Conservation (phyloP, 129 eudicot species). For the Centrapalus pauciflorus region DNA sequence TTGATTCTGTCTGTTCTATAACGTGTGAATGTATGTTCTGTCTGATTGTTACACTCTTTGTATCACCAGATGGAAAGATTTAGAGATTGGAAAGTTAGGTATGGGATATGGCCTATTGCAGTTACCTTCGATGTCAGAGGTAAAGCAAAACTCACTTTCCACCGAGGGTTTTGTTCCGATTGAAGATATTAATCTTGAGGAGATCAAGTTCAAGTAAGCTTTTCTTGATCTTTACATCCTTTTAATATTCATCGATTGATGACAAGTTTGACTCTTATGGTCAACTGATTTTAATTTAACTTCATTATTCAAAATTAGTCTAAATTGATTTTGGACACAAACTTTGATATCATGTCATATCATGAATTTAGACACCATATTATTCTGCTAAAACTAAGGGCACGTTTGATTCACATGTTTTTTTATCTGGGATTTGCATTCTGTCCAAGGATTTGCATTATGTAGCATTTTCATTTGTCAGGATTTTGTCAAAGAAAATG, state of each 20-base stretch:
- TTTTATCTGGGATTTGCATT: no score
- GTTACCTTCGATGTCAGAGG: constrained; percentile 83
- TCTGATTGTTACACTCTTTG: neutral
- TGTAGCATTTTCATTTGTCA: no score
- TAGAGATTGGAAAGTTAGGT: constrained; percentile 84
- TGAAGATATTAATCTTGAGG: constrained; percentile 69
- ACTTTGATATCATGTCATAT: neutral
- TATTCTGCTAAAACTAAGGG: no score
- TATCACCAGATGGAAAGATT: constrained; percentile 74
- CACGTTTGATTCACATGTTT: no score
- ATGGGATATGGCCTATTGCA: constrained; percentile 92
- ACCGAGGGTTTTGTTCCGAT: constrained; percentile 65
- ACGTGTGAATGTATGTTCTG: neutral
- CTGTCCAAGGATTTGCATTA: no score
- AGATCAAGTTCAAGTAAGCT: constrained; percentile 86
- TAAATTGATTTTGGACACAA: neutral
- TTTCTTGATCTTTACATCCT: neutral
- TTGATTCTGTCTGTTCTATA: neutral
- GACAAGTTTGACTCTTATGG: neutral
- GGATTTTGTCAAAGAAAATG: no score
- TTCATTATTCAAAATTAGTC: neutral
- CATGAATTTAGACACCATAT: no score
- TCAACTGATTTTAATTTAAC: neutral
- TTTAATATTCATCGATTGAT: neutral
- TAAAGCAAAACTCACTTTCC: constrained; percentile 72